These are phyloP conservation scores for Kluyveromyces sp. DNA, from an alignment of 1,139 yeast species.

Conservation along the genomic window DNA sequence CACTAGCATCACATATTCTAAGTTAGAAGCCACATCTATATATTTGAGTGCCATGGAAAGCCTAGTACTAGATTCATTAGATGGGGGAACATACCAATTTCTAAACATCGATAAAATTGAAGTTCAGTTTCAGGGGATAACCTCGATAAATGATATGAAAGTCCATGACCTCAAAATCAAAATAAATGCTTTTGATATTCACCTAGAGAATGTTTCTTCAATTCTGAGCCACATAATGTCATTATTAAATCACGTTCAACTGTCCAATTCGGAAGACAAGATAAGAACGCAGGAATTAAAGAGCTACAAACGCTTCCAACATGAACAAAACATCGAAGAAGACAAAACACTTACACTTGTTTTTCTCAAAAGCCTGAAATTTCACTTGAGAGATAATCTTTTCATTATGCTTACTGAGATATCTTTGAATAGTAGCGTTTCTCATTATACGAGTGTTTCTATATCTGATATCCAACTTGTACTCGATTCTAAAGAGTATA, in stretches of 20 bases:
- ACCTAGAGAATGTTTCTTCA: slow-evolving; percentile 9
- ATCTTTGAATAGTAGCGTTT: slow-evolving; percentile 7
- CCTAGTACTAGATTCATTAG: slow-evolving; percentile 8
- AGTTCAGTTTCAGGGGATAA: slow-evolving; percentile 46
- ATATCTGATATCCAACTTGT: neutral
- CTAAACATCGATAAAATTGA: slow-evolving; percentile 32
- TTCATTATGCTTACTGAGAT: slow-evolving; percentile 8
- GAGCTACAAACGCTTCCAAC: slow-evolving; percentile 20
- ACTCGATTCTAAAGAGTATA: neutral
- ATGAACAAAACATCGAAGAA: slow-evolving; percentile 17
- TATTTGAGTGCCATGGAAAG: slow-evolving; percentile 74
- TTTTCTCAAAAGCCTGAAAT: slow-evolving; percentile 3
- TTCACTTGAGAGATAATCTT: slow-evolving; percentile 10
- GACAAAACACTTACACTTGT: slow-evolving; percentile 9
- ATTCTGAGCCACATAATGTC: slow-evolving; percentile 8
- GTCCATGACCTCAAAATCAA: slow-evolving; percentile 13
- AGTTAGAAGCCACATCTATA: slow-evolving; percentile 61
- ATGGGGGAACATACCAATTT: slow-evolving; percentile 12
- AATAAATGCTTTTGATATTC: slow-evolving; percentile 10
- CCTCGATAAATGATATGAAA: slow-evolving; percentile 38
- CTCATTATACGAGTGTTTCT: neutral
- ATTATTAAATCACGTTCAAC: neutral
- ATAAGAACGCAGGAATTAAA: slow-evolving; percentile 3
- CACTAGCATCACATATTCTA: slow-evolving; percentile 61
- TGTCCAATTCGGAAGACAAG: neutral